phyloP scores from a whole-genome alignment of 805 yeast species.

The Jamesozyma lodderae region DNA sequence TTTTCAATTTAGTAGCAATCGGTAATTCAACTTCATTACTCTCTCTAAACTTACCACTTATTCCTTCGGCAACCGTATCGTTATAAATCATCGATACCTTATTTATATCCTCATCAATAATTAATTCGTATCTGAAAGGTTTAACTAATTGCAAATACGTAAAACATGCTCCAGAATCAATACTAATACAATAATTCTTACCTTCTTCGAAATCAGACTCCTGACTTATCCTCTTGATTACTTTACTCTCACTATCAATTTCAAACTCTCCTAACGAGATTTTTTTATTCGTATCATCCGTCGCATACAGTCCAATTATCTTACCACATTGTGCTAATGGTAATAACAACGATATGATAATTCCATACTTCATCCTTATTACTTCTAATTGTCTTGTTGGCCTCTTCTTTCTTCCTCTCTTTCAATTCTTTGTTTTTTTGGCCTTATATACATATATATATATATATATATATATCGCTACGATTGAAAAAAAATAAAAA shows the following conservation, averaged over 20 bases:
- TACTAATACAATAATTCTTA: slow-evolving; percentile 18
- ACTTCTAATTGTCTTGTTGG: background rate
- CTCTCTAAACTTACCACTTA: slow-evolving; percentile 9
- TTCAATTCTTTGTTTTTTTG: background rate
- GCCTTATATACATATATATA: background rate
- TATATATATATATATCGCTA: no score
- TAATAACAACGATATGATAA: background rate
- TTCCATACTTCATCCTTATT: background rate
- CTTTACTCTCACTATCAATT: background rate
- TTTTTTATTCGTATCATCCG: background rate
- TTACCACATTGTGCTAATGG: background rate
- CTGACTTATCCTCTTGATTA: background rate
- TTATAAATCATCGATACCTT: slow-evolving; percentile 18
- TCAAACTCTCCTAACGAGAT: slow-evolving; percentile 1
- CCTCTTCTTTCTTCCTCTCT: background rate
- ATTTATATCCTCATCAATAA: slow-evolving; percentile 11
- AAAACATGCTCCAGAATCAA: slow-evolving; percentile 19
- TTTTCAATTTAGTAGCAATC: slow-evolving; percentile 19
- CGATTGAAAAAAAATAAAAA: no score
- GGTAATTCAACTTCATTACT: slow-evolving; percentile 18
- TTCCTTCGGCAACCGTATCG: slow-evolving; percentile 10
- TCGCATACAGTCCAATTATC: background rate
- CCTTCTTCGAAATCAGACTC: background rate
- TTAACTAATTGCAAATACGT: slow-evolving; percentile 14
- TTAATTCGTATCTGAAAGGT: slow-evolving; percentile 21